Evolutionary conservation across 768 basidiomycete genomes (phyloP).

Genomic region (Leccinum imitatum): DNA sequence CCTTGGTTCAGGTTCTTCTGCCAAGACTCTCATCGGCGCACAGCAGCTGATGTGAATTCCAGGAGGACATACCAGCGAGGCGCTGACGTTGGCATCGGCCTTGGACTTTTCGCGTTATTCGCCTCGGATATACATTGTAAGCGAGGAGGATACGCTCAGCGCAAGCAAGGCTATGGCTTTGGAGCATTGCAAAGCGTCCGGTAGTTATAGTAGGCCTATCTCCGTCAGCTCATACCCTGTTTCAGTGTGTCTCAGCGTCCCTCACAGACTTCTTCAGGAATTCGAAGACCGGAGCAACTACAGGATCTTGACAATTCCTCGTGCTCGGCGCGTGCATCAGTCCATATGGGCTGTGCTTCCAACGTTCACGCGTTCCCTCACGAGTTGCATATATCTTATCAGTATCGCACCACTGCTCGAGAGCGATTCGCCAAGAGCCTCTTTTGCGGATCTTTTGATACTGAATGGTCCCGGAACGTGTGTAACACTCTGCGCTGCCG

Average conservation of each 20-base stretch:
- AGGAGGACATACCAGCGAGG: slow-evolving; percentile 97
- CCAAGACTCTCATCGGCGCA: slow-evolving; percentile 2
- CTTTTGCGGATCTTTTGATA: slow-evolving; percentile 74
- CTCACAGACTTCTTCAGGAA: slow-evolving; percentile 14
- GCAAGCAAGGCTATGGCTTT: slow-evolving; percentile 63
- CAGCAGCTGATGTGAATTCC: slow-evolving; percentile 15
- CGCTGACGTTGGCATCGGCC: slow-evolving; percentile 65
- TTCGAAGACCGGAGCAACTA: slow-evolving; percentile 31
- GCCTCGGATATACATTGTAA: slow-evolving; percentile 77
- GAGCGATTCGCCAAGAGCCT: slow-evolving; percentile 10
- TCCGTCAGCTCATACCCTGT: slow-evolving; percentile 17
- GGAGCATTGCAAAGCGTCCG: slow-evolving; percentile 43
- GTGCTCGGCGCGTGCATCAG: slow-evolving; percentile 88
- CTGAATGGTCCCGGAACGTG: slow-evolving; percentile 97
- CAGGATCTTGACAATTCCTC: slow-evolving; percentile 68
- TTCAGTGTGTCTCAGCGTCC: not conserved
- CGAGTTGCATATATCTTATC: slow-evolving; percentile 59
- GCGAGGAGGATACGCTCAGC: slow-evolving; percentile 81
- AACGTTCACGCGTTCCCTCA: slow-evolving; percentile 62
- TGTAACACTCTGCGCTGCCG: slow-evolving; percentile 69
- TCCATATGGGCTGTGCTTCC: slow-evolving; percentile 65
- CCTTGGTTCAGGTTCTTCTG: slow-evolving; percentile 80
- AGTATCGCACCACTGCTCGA: slow-evolving; percentile 50
- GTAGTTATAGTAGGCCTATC: not conserved
- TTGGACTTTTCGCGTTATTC: slow-evolving; percentile 76